Evolutionary conservation across 495 filamentous ascomycete species (phyloP).

Genomic region (Bacidia gigantensis): DNA sequence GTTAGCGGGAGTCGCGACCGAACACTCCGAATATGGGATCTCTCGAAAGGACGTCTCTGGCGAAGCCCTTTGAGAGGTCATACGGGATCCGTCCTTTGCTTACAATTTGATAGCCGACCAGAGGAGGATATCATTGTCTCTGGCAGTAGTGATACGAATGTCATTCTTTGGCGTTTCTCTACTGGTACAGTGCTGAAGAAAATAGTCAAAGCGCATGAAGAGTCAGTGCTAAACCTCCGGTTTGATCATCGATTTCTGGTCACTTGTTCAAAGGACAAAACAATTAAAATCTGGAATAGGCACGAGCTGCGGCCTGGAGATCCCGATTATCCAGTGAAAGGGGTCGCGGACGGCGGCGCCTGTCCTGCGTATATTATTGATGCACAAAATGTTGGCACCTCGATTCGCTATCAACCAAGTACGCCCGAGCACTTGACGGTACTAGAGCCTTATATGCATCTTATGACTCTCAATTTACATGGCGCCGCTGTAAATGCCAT

Average conservation of each 20-base stretch:
- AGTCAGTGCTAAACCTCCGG: slow-evolving; percentile 89
- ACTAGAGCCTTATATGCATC: slow-evolving; percentile 50
- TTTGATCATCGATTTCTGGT: slow-evolving; percentile 86
- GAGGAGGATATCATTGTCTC: slow-evolving; percentile 85
- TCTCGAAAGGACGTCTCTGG: slow-evolving; percentile 64
- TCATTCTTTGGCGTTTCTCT: slow-evolving; percentile 89
- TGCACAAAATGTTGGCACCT: slow-evolving; percentile 29
- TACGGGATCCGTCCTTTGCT: slow-evolving; percentile 73
- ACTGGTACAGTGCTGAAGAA: slow-evolving; percentile 68
- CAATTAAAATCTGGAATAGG: slow-evolving; percentile 91
- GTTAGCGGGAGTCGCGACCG: slow-evolving; percentile 88
- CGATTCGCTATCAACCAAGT: slow-evolving; percentile 19
- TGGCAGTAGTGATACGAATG: slow-evolving; percentile 77
- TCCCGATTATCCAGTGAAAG: slow-evolving; percentile 46
- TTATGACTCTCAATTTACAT: slow-evolving; percentile 70
- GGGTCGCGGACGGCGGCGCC: slow-evolving; percentile 24
- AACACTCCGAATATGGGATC: slow-evolving; percentile 80
- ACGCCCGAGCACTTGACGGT: slow-evolving; percentile 9
- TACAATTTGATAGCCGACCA: slow-evolving; percentile 90
- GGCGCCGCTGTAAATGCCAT: slow-evolving; percentile 91
- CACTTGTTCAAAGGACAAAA: slow-evolving; percentile 93
- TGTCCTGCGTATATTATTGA: slow-evolving; percentile 44
- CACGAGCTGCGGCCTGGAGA: slow-evolving; percentile 51
- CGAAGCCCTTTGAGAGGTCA: slow-evolving; percentile 62
- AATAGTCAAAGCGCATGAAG: slow-evolving; percentile 60